These are phyloP conservation scores for Gaultheria prostrata DNA, from an alignment of 148 eudicot genomes.

Conservation along the genomic window DNA sequence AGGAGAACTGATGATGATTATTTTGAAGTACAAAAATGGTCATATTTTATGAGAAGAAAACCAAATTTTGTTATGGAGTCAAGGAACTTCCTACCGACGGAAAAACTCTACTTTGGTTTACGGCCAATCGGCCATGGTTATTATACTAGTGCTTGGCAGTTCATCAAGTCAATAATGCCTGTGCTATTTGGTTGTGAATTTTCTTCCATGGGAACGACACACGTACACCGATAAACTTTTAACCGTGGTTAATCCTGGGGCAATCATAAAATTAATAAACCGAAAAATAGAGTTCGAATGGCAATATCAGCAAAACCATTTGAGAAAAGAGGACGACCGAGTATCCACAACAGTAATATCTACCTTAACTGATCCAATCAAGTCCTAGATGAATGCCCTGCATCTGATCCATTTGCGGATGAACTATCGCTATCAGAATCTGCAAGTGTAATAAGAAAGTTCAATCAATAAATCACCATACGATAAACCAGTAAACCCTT, in stretches of 20 bases:
- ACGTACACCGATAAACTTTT: neutral
- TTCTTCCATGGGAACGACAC: neutral
- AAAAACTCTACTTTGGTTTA: neutral
- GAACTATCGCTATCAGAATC: slow-evolving; percentile 92
- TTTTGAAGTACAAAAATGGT: neutral
- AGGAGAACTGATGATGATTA: neutral
- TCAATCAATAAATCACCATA: neutral
- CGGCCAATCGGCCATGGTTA: neutral
- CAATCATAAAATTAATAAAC: neutral
- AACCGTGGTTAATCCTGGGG: neutral
- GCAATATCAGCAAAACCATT: neutral
- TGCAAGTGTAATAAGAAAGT: slow-evolving; percentile 32
- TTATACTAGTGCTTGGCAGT: slow-evolving; percentile 2
- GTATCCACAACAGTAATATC: slow-evolving; percentile 4
- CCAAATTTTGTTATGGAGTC: neutral
- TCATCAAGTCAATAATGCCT: neutral
- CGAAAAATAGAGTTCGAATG: neutral
- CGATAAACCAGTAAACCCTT: neutral
- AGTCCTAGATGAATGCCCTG: slow-evolving; percentile 47
- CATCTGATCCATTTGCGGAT: slow-evolving; percentile 61
- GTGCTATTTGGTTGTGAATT: neutral
- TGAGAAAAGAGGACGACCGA: neutral
- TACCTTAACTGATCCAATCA: slow-evolving; percentile 35
- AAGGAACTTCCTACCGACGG: neutral
- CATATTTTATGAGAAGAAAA: neutral